Evolutionary conservation across 441 rosid species (phyloP), one percentile per base, ranked within the genome.

Genomic region (Adansonia grandidieri): DNA sequence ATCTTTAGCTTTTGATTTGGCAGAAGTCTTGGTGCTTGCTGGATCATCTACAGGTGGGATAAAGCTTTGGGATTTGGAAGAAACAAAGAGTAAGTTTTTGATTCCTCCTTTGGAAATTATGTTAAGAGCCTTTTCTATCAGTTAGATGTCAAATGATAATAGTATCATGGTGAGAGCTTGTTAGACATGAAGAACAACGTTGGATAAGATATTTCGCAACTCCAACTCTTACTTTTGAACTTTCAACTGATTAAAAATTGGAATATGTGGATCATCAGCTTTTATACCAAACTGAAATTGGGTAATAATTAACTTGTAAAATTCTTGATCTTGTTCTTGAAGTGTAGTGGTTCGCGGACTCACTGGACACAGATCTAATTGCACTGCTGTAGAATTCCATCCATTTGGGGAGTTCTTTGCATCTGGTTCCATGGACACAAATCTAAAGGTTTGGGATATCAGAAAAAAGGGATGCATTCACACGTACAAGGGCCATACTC

Each of bases 261-360:
- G 58, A 42, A 71, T 11, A 20, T 11, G 61, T 40, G 13, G 11
- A 57, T 57, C 45, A 42, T 42, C 1, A 42, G 45, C 45, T 42
- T 42, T 5, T 32, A 42, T 42, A 15, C 50, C 0, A 9, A 22
- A 6, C 54, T 40, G 4, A 1, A 65, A 44, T 50, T 9, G 17
- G 74, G 15, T 56, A 42, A n/a, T 78, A 37, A 71, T 76, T 66
- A 64, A 76, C 56, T 78, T 81, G 86, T 92, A 77, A 87, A 87
- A 65, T 82, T 51, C 80, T 58, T 73, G 73, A 82, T 82, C 75
- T 86, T 91, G 79, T 85, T 86, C 89, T 84, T 93, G 95, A 94
- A 96, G 97, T 88, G 94, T 90, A 97, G 99, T 93, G 89, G 97
- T 97, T 85, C 93, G 97, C 74, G 88, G 92, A 85, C 93, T 97